Evolutionary conservation across 116 monocot genomes (phyloP), one percentile per base, ranked within the genome.

Genomic region (Zostera marina): DNA sequence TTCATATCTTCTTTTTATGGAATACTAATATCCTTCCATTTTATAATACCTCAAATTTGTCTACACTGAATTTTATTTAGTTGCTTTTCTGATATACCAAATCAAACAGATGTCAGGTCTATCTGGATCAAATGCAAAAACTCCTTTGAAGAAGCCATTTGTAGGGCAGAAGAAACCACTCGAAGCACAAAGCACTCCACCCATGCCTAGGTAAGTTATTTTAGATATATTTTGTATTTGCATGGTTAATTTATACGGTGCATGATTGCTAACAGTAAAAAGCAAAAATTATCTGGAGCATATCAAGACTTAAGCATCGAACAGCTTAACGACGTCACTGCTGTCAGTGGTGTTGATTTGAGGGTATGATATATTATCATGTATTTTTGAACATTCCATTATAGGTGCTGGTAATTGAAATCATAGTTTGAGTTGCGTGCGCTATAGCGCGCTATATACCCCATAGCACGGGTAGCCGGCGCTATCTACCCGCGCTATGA

Each of bases 291-390:
- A 39, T 63, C 80, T 42, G 81, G 75, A 7, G 58, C 75, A 56
- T 75, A 67, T 56, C 72, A 67, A 56, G 81, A 87, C 61, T 81
- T 87, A 64, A 87, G 81, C 55, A 87, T 87, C 55, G 92, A 88
- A 24, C 88, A 79, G 14, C 76, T 94, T 25, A 94, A 94, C 80
- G 94, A 94, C 79, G 94, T 94, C 54, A 88, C 79, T 43, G 81
- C 84, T 69, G 88, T 84, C 45, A 88, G 88, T 55, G 92, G 84
- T 59, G 81, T 93, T 53, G 77, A 93, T 71, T 60, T 93, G 57
- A 87, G 79, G 92, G 71, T 71, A 59, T 9, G 47, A 49, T 64
- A 38, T 32, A 32, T 42, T 42, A 24, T 48, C 58, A 32, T 51
- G 23, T 54, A 14, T 20, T 3, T 43, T 19, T 59, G 8, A 32